Conservation (phyloP, 2,329 filamentous ascomycete genomes). For the Ilyonectria robusta region DNA sequence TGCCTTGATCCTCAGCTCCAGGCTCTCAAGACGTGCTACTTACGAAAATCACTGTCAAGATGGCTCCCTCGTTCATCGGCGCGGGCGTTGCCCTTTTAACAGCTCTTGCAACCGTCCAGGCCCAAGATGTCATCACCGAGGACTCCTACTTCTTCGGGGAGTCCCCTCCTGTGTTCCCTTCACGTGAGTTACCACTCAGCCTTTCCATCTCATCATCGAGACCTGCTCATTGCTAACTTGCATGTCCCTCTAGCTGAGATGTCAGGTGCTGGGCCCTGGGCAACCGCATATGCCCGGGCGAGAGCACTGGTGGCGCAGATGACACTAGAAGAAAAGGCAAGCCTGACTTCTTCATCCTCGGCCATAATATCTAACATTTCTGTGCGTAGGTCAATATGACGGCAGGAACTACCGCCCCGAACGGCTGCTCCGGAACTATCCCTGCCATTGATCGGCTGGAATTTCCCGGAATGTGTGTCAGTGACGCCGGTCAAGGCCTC, state of each 20-base stretch:
- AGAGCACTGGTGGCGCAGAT: slow-evolving; percentile 3
- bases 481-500: neutral
- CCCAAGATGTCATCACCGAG: neutral
- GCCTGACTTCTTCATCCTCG: neutral
- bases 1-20: neutral
- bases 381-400: neutral
- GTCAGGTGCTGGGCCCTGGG: neutral
- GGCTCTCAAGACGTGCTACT: neutral
- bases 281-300: neutral
- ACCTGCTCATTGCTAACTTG: neutral
- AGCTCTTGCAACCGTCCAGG: neutral
- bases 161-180: neutral
- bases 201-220: neutral
- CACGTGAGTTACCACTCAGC: neutral
- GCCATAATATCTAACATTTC: neutral
- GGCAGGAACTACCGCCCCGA: neutral
- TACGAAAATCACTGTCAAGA: neutral
- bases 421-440: slow-evolving; percentile 8
- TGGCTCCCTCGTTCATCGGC: neutral
- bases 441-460: slow-evolving; percentile 3
- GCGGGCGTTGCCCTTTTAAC: neutral
- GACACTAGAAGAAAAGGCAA: slow-evolving; percentile 16
- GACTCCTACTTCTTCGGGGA: neutral
- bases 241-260: neutral
- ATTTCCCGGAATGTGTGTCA: slow-evolving; percentile 8